Conservation (phyloP, 164 flowering plant species). For the Stephania cephalantha region DNA sequence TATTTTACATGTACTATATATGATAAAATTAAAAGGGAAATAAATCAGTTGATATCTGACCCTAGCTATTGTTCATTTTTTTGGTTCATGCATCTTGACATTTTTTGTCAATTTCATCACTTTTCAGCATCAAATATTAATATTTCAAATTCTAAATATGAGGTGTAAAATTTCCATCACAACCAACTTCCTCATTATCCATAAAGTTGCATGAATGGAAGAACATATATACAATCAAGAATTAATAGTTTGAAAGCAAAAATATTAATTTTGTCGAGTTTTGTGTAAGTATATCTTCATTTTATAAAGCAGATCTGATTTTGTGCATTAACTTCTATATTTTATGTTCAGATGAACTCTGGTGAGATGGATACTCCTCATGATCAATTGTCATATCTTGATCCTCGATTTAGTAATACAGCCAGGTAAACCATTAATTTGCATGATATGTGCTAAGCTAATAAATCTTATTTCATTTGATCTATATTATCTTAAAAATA, state of each 20-base stretch:
- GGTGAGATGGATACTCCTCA: conserved; percentile 44
- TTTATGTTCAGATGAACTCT: conserved; percentile 43
- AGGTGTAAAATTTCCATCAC: too few relatives aligned
- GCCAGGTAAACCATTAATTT: conserved; percentile 27
- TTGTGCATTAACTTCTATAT: background rate
- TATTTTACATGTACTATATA: background rate
- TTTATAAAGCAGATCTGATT: background rate
- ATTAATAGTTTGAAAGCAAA: background rate
- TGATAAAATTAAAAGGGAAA: background rate
- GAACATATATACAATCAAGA: background rate
- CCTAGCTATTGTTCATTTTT: background rate
- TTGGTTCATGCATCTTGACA: background rate
- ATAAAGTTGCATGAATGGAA: background rate
- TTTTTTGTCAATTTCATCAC: too few relatives aligned
- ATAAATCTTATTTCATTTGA: too few relatives aligned
- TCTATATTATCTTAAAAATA: too few relatives aligned
- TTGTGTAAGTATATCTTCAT: background rate
- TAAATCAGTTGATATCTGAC: background rate
- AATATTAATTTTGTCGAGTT: too few relatives aligned
- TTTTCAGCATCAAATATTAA: background rate
- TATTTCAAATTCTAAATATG: background rate
- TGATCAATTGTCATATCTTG: conserved; percentile 37
- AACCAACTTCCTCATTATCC: background rate
- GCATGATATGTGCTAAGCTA: too few relatives aligned
- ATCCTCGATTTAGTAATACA: conserved; percentile 39